Percentiles rank a stretch among this genome's conserved stretches.
Conservation (phyloP, 108 stramenopile species). For the Pseudonitzschia multiseries region DNA sequence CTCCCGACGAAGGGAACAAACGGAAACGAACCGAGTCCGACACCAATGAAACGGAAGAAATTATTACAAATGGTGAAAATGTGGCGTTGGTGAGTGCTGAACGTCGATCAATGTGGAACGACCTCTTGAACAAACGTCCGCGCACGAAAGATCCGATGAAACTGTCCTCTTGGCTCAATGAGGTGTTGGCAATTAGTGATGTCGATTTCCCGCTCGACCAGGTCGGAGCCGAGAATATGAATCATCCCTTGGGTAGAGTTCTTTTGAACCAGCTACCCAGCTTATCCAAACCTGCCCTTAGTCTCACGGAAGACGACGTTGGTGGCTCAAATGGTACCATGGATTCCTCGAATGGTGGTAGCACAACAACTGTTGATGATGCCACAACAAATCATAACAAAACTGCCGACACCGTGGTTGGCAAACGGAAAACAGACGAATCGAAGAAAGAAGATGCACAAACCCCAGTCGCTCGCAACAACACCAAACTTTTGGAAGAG, state of each 20-base stretch:
- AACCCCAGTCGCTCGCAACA: not conserved
- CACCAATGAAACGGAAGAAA: not conserved
- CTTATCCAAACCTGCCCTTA: not conserved
- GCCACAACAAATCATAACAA: not conserved
- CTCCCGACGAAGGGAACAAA: not conserved
- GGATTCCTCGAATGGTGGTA: not conserved
- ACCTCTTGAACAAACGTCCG: slow-evolving; percentile 46
- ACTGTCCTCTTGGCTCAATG: slow-evolving; percentile 54
- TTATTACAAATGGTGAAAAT: not conserved
- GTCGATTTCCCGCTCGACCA: slow-evolving; percentile 27
- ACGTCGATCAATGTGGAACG: slow-evolving; percentile 41
- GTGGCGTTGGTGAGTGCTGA: slow-evolving; percentile 14
- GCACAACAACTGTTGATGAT: too few relatives aligned
- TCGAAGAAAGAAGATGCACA: not conserved
- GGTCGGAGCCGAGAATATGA: not conserved
- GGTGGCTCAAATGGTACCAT: not conserved
- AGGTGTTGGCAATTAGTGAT: slow-evolving; percentile 54
- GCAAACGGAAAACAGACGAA: not conserved
- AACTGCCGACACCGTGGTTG: not conserved
- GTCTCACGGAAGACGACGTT: not conserved
- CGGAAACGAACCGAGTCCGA: slow-evolving; percentile 2
- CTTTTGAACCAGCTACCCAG: slow-evolving; percentile 1
- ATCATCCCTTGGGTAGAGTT: not conserved
- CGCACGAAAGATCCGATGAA: slow-evolving; percentile 46
- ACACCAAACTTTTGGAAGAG: slow-evolving; percentile 3